A percentile compares a stretch with the other conserved stretches of the same genome.
Evolutionary conservation across 805 yeast species (phyloP).

Genomic region (Lipomyces kockii): DNA sequence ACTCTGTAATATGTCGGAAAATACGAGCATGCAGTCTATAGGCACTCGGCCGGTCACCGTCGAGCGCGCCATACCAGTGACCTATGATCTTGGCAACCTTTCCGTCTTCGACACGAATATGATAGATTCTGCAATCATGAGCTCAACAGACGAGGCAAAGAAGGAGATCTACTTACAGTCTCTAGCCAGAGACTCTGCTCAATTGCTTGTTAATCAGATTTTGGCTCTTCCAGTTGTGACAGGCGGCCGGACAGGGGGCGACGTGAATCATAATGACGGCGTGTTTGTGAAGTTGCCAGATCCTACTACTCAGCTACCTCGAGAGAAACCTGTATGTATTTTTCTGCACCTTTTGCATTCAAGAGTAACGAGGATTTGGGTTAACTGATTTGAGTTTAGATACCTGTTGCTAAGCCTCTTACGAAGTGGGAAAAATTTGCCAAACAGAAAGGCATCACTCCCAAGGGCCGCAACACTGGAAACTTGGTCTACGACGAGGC

Average conservation of each 20-base stretch:
- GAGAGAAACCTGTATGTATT: conserved; percentile 73
- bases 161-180: conserved; percentile 68
- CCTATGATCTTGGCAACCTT: conserved; percentile 87
- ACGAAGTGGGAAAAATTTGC: conserved; percentile 99
- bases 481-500: conserved; percentile 90
- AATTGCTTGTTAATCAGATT: conserved; percentile 85
- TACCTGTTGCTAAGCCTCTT: conserved; percentile 89
- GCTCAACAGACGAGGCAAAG: conserved; percentile 50
- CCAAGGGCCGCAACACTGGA: conserved; percentile 81
- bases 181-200: conserved; percentile 88
- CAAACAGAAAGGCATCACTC: conserved; percentile 88
- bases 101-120: conserved; percentile 91
- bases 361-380: background rate
- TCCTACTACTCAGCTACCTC: conserved; percentile 78
- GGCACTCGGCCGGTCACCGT: conserved; percentile 71
- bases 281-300: conserved; percentile 84
- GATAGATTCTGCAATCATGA: conserved; percentile 62
- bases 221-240: conserved; percentile 86
- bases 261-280: conserved; percentile 65
- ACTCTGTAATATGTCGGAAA: background rate
- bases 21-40: conserved; percentile 10
- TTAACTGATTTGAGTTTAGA: conserved; percentile 28
- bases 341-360: background rate
- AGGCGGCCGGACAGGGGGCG: conserved; percentile 71
- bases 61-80: conserved; percentile 86